A percentile compares a stretch with the other conserved stretches of the same genome.
These are phyloP conservation scores for Lachancea waltii DNA, from an alignment of 805 yeast genomes.

Conservation along the genomic window DNA sequence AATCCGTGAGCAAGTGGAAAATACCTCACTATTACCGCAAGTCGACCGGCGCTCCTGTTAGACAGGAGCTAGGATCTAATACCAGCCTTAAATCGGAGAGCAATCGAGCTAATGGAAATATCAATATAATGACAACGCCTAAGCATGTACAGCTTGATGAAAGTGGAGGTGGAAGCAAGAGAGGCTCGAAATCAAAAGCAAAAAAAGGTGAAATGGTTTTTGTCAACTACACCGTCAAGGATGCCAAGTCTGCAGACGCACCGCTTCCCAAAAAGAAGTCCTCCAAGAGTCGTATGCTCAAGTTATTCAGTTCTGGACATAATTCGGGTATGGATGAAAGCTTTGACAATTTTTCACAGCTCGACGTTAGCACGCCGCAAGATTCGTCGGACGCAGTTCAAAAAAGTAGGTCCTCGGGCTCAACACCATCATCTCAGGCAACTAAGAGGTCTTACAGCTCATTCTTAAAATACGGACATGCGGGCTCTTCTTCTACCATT, in stretches of 20 bases:
- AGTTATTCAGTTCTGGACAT: constrained; percentile 19
- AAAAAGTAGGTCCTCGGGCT: constrained; percentile 1
- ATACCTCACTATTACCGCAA: constrained; percentile 32
- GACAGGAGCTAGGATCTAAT: background rate
- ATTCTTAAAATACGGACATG: constrained; percentile 18
- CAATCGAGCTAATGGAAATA: constrained; percentile 6
- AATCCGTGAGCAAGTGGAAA: constrained; percentile 30
- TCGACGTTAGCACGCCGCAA: background rate
- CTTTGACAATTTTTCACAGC: background rate
- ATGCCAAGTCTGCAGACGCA: constrained; percentile 12
- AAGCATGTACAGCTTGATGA: constrained; percentile 27
- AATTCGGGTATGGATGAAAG: background rate
- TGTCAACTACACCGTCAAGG: constrained; percentile 32
- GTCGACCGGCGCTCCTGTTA: constrained; percentile 7
- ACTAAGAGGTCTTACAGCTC: constrained; percentile 21
- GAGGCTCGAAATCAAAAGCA: constrained; percentile 12
- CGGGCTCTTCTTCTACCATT: constrained; percentile 8
- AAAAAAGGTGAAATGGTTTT: constrained; percentile 29
- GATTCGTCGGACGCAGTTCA: background rate
- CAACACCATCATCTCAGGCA: constrained; percentile 10
- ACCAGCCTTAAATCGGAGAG: background rate
- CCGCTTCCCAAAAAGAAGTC: constrained; percentile 19
- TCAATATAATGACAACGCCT: constrained; percentile 25
- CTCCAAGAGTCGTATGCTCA: constrained; percentile 28
- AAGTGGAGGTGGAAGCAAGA: constrained; percentile 14